These are phyloP conservation scores for Puccinia hordei DNA, from an alignment of 1,284 basidiomycete species.

Conservation along the genomic window DNA sequence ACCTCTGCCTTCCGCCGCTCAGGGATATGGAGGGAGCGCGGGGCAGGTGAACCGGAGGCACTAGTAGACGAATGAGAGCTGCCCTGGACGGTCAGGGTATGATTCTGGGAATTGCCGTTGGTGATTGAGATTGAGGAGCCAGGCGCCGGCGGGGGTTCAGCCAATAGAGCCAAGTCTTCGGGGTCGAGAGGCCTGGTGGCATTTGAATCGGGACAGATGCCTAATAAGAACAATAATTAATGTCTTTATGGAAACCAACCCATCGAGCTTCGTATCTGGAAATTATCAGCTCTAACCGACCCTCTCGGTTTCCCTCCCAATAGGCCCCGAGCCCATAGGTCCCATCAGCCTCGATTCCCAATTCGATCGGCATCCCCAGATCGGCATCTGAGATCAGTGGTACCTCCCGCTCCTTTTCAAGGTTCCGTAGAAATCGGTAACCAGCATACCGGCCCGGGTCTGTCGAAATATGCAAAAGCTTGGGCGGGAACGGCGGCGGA, in stretches of 20 bases:
- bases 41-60: constrained; percentile 55
- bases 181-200: constrained; percentile 66
- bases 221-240: constrained; percentile 55
- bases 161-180: constrained; percentile 70
- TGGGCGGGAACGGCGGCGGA: constrained; percentile 89
- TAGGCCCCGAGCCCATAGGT: constrained; percentile 62
- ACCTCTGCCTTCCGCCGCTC: constrained; percentile 64
- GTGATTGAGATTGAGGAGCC: constrained; percentile 41
- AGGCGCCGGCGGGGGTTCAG: constrained; percentile 61
- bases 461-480: constrained; percentile 82
- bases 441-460: constrained; percentile 79
- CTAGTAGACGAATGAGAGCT: constrained; percentile 62
- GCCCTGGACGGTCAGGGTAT: constrained; percentile 14
- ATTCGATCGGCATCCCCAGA: constrained; percentile 87
- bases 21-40: constrained; percentile 54
- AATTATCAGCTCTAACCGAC: not conserved
- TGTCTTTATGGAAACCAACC: constrained; percentile 68
- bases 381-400: constrained; percentile 94
- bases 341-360: constrained; percentile 71
- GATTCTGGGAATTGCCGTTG: constrained; percentile 36
- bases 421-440: constrained; percentile 76
- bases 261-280: not conserved
- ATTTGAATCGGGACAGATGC: constrained; percentile 22
- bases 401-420: constrained; percentile 75
- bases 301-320: constrained; percentile 67